phyloP scores from a whole-genome alignment of 352 stramenopile genomes.

The Phytophthora cryptogea region DNA sequence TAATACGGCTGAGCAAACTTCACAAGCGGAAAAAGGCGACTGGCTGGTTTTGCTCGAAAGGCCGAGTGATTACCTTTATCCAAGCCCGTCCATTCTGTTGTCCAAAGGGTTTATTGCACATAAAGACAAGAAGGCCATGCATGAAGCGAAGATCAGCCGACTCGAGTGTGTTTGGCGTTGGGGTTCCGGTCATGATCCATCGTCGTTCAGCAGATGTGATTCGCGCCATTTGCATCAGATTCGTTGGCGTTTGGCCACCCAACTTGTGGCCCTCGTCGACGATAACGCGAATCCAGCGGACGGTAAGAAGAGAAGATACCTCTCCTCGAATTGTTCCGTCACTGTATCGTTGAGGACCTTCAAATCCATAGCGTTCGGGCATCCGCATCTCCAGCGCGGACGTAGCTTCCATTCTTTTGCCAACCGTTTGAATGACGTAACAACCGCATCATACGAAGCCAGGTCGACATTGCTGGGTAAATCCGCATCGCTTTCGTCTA shows the following conservation, averaged over 20 bases:
- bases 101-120: slow-evolving; percentile 90
- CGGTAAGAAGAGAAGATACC: slow-evolving; percentile 58
- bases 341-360: slow-evolving; percentile 54
- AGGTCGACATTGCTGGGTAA: slow-evolving; percentile 52
- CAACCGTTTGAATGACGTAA: slow-evolving; percentile 74
- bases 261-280: slow-evolving; percentile 97
- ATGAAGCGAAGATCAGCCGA: slow-evolving; percentile 89
- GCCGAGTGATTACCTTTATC: slow-evolving; percentile 74
- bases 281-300: slow-evolving; percentile 91
- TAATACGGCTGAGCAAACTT: slow-evolving; percentile 88
- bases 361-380: slow-evolving; percentile 75
- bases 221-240: slow-evolving; percentile 84
- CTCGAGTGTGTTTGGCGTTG: slow-evolving; percentile 90
- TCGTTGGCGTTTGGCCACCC: slow-evolving; percentile 60
- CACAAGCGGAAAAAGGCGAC: slow-evolving; percentile 76
- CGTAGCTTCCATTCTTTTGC: slow-evolving; percentile 64
- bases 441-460: slow-evolving; percentile 67
- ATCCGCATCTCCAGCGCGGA: slow-evolving; percentile 65
- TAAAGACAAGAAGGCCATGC: slow-evolving; percentile 90
- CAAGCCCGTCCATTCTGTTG: slow-evolving; percentile 70
- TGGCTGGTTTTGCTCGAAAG: slow-evolving; percentile 66
- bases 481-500: slow-evolving; percentile 45
- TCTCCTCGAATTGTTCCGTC: slow-evolving; percentile 60
- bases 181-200: slow-evolving; percentile 98
- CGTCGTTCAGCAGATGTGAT: slow-evolving; percentile 82